phyloP scores from a whole-genome alignment of 441 rosid genomes.

The Rhodomyrtus psidioides region DNA sequence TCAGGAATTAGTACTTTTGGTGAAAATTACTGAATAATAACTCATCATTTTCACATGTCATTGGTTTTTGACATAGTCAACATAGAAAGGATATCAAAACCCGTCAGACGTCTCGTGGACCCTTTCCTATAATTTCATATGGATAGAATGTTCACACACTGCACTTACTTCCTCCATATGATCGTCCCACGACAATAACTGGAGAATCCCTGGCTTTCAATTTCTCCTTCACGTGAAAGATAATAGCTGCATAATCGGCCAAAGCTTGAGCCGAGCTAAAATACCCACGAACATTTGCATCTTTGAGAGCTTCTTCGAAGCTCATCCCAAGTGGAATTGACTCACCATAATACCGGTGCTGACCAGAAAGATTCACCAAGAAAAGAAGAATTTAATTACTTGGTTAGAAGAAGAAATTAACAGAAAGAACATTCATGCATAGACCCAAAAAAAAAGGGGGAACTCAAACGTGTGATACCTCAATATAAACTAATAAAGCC shows the following conservation, averaged over 20 bases:
- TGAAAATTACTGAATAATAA: neutral
- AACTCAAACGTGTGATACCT: neutral
- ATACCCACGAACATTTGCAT: conserved; percentile 24
- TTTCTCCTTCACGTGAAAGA: conserved; percentile 14
- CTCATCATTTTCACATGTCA: neutral
- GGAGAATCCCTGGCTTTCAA: conserved; percentile 14
- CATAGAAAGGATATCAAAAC: neutral
- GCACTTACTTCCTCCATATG: conserved; percentile 35
- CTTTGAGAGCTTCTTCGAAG: conserved; percentile 14
- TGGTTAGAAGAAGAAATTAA: neutral
- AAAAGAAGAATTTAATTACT: neutral
- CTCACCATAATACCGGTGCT: conserved; percentile 35
- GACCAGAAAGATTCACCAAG: neutral
- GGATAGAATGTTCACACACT: neutral
- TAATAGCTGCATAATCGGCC: conserved; percentile 28
- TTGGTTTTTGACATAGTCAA: neutral
- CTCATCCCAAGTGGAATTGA: conserved; percentile 26
- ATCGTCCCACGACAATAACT: conserved; percentile 25
- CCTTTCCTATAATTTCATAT: neutral
- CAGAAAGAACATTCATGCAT: neutral
- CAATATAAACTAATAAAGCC: conserved; percentile 24
- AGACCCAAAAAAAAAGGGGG: neutral
- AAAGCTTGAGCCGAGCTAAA: conserved; percentile 30
- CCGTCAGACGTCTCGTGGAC: neutral
- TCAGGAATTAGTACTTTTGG: neutral